phyloP scores from a whole-genome alignment of 495 filamentous ascomycete genomes.

The Thermochaetoides thermophila region DNA sequence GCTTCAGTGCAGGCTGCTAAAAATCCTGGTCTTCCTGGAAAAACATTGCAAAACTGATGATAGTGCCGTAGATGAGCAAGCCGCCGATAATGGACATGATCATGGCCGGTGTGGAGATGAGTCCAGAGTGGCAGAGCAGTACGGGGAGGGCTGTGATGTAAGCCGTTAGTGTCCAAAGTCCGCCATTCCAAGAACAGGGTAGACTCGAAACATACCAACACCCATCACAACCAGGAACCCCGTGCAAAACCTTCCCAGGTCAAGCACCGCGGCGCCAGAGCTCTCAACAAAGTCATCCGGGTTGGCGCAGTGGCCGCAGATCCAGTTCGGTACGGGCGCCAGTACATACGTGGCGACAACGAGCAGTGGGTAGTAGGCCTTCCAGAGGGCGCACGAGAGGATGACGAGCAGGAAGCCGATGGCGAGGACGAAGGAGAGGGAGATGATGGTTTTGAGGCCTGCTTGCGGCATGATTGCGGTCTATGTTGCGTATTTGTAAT shows the following conservation, averaged over 20 bases:
- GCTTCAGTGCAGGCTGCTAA: too few relatives aligned
- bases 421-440: conserved; percentile 94
- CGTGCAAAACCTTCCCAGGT: conserved; percentile 87
- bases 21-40: conserved; percentile 94
- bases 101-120: conserved; percentile 77
- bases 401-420: conserved; percentile 99
- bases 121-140: conserved; percentile 67
- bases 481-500: background rate
- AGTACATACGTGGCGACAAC: conserved; percentile 92
- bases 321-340: conserved; percentile 90
- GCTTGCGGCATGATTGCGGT: conserved; percentile 54
- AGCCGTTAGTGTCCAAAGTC: background rate
- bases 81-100: conserved; percentile 89
- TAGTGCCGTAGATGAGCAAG: conserved; percentile 89
- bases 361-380: conserved; percentile 82
- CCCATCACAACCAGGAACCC: conserved; percentile 98
- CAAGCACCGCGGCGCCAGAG: conserved; percentile 61
- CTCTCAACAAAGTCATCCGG: conserved; percentile 96
- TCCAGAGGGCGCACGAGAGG: conserved; percentile 86
- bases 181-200: background rate
- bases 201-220: conserved; percentile 51
- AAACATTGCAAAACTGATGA: conserved; percentile 95
- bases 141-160: conserved; percentile 62
- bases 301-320: conserved; percentile 73
- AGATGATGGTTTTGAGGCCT: conserved; percentile 96